Evolutionary conservation across 345 rosid species (phyloP).

Genomic region (Populus nigra): DNA sequence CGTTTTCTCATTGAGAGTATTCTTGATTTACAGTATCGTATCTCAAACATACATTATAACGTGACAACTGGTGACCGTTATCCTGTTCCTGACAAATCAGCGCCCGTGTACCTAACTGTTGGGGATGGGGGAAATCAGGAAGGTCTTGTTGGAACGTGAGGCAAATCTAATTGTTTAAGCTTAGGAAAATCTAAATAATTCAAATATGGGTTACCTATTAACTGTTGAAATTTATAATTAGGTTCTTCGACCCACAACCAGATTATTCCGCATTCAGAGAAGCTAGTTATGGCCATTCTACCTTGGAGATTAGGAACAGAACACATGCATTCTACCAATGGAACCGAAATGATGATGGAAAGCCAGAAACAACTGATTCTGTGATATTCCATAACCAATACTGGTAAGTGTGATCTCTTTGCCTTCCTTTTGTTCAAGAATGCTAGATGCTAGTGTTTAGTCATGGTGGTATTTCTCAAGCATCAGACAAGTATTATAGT

Average conservation of each 20-base stretch:
- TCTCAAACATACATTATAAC: slow-evolving; percentile 51
- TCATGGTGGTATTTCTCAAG: background rate
- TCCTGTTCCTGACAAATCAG: slow-evolving; percentile 46
- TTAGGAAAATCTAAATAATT: background rate
- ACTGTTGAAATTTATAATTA: background rate
- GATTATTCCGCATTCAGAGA: slow-evolving; percentile 30
- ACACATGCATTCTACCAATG: slow-evolving; percentile 29
- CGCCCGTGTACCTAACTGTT: slow-evolving; percentile 57
- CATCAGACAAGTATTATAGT: background rate
- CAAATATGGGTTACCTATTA: background rate
- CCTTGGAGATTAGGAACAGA: slow-evolving; percentile 25
- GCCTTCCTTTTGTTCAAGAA: background rate
- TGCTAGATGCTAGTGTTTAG: too few relatives aligned
- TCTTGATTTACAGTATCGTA: slow-evolving; percentile 39
- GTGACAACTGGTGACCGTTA: slow-evolving; percentile 41
- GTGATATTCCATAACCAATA: slow-evolving; percentile 20
- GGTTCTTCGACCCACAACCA: slow-evolving; percentile 27
- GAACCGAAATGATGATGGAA: slow-evolving; percentile 31
- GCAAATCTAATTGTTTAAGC: background rate
- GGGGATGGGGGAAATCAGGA: slow-evolving; percentile 81
- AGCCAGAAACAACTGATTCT: slow-evolving; percentile 20
- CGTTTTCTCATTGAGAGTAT: slow-evolving; percentile 3
- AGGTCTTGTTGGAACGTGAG: slow-evolving; percentile 56
- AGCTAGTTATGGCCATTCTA: slow-evolving; percentile 29
- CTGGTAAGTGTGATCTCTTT: slow-evolving; percentile 8